phyloP scores from a whole-genome alignment of 1,284 basidiomycete genomes.

The Cryptococcus amylolentus region DNA sequence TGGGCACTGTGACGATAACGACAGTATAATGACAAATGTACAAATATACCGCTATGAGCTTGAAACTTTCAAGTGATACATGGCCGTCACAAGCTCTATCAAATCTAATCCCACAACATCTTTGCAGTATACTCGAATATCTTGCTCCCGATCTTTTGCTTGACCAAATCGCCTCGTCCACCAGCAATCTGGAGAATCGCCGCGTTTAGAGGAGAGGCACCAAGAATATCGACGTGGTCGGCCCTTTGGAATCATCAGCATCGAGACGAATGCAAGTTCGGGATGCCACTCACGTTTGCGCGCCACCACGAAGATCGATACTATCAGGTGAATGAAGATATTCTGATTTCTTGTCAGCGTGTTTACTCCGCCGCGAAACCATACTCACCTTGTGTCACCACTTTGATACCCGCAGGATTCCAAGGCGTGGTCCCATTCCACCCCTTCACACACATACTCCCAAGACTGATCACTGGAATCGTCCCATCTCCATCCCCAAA shows the following conservation, averaged over 20 bases:
- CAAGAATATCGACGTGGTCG: constrained; percentile 92
- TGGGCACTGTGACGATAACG: not conserved
- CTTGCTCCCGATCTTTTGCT: constrained; percentile 70
- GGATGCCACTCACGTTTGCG: constrained; percentile 59
- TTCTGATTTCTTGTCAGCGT: constrained; percentile 51
- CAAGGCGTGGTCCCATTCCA: constrained; percentile 81
- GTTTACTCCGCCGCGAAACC: too few relatives aligned
- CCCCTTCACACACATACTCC: constrained; percentile 92
- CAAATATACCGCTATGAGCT: not conserved
- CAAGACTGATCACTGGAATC: constrained; percentile 81
- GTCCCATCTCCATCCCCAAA: constrained; percentile 96
- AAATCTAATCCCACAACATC: constrained; percentile 62
- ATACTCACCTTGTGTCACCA: constrained; percentile 72
- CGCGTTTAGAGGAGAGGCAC: constrained; percentile 80
- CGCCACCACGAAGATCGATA: constrained; percentile 78
- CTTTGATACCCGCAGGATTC: constrained; percentile 86
- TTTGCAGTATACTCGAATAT: constrained; percentile 72
- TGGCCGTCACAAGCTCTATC: not conserved
- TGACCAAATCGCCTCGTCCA: constrained; percentile 46
- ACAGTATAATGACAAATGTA: constrained; percentile 1
- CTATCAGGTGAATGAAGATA: constrained; percentile 76
- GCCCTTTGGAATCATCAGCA: constrained; percentile 33
- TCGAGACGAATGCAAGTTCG: not conserved
- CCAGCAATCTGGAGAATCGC: constrained; percentile 73
- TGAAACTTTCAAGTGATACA: too few relatives aligned